A percentile compares a stretch with the other conserved stretches of the same genome.
phyloP scores from a whole-genome alignment of 441 rosid genomes.

The Arabidopsis lyrata region DNA sequence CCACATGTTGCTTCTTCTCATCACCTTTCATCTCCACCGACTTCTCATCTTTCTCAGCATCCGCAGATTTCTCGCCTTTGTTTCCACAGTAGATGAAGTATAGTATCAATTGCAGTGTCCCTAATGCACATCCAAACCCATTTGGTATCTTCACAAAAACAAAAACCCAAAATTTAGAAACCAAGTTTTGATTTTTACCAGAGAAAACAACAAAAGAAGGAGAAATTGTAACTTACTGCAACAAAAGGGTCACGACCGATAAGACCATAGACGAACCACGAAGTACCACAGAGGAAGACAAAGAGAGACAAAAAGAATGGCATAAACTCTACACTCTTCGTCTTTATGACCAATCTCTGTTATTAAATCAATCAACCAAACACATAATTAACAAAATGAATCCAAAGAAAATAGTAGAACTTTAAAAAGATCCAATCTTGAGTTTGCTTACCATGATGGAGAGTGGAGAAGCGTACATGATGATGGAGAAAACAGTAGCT shows the following conservation, averaged over 20 bases:
- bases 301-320: constrained; percentile 93
- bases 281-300: constrained; percentile 91
- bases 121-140: constrained; percentile 82
- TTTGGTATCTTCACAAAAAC: constrained; percentile 67
- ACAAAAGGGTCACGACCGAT: constrained; percentile 86
- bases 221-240: constrained; percentile 59
- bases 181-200: background rate
- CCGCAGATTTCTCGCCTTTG: constrained; percentile 11
- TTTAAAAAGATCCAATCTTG: background rate
- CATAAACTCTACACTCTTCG: constrained; percentile 95
- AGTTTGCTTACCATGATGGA: constrained; percentile 77
- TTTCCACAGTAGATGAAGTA: constrained; percentile 66
- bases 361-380: background rate
- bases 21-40: constrained; percentile 54
- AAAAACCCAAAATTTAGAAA: background rate
- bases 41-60: constrained; percentile 37
- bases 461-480: constrained; percentile 96
- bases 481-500: constrained; percentile 81
- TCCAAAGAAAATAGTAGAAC: background rate
- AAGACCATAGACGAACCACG: constrained; percentile 89
- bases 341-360: constrained; percentile 90
- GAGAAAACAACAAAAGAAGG: background rate
- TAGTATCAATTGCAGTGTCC: constrained; percentile 69
- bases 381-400: background rate
- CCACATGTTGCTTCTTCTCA: constrained; percentile 38